A percentile compares a stretch with the other conserved stretches of the same genome.
These are phyloP conservation scores for Corylus avellana DNA, from an alignment of 306 rosid genomes.

Conservation along the genomic window DNA sequence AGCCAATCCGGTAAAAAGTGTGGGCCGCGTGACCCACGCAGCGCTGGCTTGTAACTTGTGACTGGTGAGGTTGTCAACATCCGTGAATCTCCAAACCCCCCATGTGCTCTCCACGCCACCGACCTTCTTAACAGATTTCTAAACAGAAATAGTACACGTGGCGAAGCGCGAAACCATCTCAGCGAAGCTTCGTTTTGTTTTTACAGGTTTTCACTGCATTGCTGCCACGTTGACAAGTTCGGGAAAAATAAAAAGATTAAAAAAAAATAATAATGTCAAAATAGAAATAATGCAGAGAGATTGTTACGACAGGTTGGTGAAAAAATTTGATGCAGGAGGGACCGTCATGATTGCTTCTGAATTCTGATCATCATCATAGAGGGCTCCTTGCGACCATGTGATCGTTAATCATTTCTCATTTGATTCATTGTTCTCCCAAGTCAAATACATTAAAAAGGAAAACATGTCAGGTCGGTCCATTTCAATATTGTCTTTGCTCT, in stretches of 20 bases:
- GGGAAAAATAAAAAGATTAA: no score
- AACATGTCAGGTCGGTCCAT: slow-evolving; percentile 17
- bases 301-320: neutral
- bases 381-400: slow-evolving; percentile 36
- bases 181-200: no score
- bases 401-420: slow-evolving; percentile 14
- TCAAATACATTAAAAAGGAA: slow-evolving; percentile 17
- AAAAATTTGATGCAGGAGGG: slow-evolving; percentile 30
- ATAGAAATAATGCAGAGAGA: neutral
- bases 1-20: neutral
- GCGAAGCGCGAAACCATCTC: no score
- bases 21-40: neutral
- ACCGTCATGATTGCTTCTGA: slow-evolving; percentile 26
- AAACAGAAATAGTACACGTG: no score
- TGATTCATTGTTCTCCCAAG: slow-evolving; percentile 19
- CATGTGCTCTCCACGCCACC: slow-evolving; percentile 46
- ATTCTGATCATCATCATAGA: slow-evolving; percentile 34
- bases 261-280: no score
- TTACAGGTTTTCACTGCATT: no score
- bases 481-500: neutral
- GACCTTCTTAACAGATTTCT: neutral
- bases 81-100: slow-evolving; percentile 15
- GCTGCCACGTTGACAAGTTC: no score
- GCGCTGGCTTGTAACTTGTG: neutral
- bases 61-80: slow-evolving; percentile 30